Evolutionary conservation across 78 protist genomes (phyloP).

Genomic region (Isochrysis galbana): DNA sequence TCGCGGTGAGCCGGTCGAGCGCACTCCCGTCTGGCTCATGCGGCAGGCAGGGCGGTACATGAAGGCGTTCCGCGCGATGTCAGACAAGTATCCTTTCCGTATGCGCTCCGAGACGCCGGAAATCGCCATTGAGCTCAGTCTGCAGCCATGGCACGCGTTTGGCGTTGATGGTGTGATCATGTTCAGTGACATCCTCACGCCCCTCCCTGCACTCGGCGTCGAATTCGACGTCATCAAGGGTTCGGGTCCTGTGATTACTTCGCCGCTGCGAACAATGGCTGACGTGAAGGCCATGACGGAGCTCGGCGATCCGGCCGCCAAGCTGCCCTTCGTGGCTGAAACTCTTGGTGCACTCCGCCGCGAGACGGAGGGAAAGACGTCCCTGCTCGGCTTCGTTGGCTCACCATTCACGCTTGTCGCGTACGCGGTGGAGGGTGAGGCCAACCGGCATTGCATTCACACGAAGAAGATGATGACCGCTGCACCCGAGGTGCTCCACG

Average conservation of each 20-base stretch:
- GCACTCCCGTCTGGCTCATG: slow-evolving; percentile 93
- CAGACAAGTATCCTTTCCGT: slow-evolving; percentile 21
- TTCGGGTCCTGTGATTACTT: slow-evolving; percentile 22
- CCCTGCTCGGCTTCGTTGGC: slow-evolving; percentile 52
- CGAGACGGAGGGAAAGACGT: not conserved
- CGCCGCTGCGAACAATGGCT: slow-evolving; percentile 27
- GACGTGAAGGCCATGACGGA: not conserved
- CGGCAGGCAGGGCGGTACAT: slow-evolving; percentile 95
- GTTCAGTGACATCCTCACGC: slow-evolving; percentile 51
- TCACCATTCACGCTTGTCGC: slow-evolving; percentile 86
- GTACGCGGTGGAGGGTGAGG: slow-evolving; percentile 88
- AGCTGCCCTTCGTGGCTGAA: slow-evolving; percentile 21
- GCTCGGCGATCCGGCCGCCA: not conserved
- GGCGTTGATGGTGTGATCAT: slow-evolving; percentile 42
- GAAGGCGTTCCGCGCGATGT: slow-evolving; percentile 5
- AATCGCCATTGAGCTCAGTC: not conserved
- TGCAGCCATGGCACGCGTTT: slow-evolving; percentile 37
- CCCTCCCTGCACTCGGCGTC: slow-evolving; percentile 48
- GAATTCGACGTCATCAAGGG: slow-evolving; percentile 34
- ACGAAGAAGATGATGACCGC: slow-evolving; percentile 39
- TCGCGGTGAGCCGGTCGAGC: slow-evolving; percentile 69
- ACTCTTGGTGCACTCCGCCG: not conserved
- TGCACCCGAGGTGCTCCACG: slow-evolving; percentile 5
- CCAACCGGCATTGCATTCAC: slow-evolving; percentile 47
- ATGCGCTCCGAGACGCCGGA: slow-evolving; percentile 46